Percentiles rank a stretch among this genome's conserved stretches.
Evolutionary conservation across 2,329 filamentous ascomycete genomes (phyloP).

Genomic region (Exophiala bonariae): DNA sequence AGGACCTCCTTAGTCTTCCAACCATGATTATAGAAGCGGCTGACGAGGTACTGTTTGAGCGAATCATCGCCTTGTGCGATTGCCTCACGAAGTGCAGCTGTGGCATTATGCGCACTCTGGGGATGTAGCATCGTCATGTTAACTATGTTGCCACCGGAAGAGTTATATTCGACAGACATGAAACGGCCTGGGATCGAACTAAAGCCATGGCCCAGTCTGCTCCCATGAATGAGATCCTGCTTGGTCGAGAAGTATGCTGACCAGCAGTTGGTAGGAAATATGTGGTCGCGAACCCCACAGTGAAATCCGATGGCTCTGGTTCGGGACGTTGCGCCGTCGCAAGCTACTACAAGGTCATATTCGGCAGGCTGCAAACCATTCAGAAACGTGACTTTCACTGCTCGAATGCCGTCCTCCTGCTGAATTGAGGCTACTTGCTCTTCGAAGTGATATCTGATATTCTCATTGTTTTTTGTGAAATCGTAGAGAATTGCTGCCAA

Average conservation of each 20-base stretch:
- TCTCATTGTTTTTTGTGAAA: conserved; percentile 39
- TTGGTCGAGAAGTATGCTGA: conserved; percentile 44
- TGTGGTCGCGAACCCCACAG: conserved; percentile 38
- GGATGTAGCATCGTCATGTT: conserved; percentile 39
- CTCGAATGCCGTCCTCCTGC: conserved; percentile 32
- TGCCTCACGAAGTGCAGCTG: conserved; percentile 42
- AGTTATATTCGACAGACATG: conserved; percentile 37
- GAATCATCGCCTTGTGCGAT: conserved; percentile 35
- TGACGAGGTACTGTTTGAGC: conserved; percentile 34
- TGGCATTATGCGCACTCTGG: conserved; percentile 29
- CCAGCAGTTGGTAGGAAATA: conserved; percentile 41
- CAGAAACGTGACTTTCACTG: conserved; percentile 42
- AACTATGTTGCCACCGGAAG: conserved; percentile 34
- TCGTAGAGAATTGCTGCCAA: conserved; percentile 34
- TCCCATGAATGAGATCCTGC: conserved; percentile 40
- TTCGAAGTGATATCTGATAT: conserved; percentile 40
- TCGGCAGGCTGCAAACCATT: conserved; percentile 35
- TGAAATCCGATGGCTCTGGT: conserved; percentile 48
- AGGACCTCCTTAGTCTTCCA: conserved; percentile 36
- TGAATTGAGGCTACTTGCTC: conserved; percentile 41
- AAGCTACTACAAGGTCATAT: conserved; percentile 53
- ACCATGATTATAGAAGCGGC: conserved; percentile 31
- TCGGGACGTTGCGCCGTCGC: conserved; percentile 49
- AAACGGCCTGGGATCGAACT: conserved; percentile 41
- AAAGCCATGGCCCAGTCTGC: conserved; percentile 38